A percentile compares a stretch with the other conserved stretches of the same genome.
Conservation (phyloP, 345 rosid genomes). For the Kernera saxatilis region DNA sequence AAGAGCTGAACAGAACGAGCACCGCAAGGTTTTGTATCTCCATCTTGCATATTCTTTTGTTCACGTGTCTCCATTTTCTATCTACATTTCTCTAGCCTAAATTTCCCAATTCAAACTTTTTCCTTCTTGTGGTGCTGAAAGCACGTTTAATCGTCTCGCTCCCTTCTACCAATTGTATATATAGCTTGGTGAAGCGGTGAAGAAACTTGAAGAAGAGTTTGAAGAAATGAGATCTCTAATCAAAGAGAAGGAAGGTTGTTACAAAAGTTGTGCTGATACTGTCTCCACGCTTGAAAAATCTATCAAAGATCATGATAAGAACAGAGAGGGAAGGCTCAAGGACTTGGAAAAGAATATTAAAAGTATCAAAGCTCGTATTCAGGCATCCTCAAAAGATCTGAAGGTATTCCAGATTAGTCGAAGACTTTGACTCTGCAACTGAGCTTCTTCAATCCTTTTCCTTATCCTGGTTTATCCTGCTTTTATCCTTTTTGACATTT, state of each 20-base stretch:
- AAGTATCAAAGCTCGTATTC: conserved; percentile 63
- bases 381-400: conserved; percentile 67
- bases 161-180: conserved; percentile 6
- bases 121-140: background rate
- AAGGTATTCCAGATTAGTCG: conserved; percentile 42
- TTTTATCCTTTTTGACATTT: background rate
- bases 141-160: background rate
- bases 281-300: conserved; percentile 69
- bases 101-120: background rate
- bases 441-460: background rate
- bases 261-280: conserved; percentile 43
- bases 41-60: background rate
- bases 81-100: conserved; percentile 2
- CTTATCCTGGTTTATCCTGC: background rate
- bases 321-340: conserved; percentile 76
- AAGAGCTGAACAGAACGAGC: conserved; percentile 91
- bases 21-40: conserved; percentile 63
- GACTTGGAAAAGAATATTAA: conserved; percentile 71
- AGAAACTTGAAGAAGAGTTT: conserved; percentile 73
- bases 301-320: conserved; percentile 70
- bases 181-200: conserved; percentile 75
- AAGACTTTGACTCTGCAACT: background rate
- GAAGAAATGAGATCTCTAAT: conserved; percentile 53
- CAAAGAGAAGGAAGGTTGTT: conserved; percentile 55
- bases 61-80: background rate